Evolutionary conservation across 495 filamentous ascomycete species (phyloP).

Genomic region (Delitschia confertaspora): DNA sequence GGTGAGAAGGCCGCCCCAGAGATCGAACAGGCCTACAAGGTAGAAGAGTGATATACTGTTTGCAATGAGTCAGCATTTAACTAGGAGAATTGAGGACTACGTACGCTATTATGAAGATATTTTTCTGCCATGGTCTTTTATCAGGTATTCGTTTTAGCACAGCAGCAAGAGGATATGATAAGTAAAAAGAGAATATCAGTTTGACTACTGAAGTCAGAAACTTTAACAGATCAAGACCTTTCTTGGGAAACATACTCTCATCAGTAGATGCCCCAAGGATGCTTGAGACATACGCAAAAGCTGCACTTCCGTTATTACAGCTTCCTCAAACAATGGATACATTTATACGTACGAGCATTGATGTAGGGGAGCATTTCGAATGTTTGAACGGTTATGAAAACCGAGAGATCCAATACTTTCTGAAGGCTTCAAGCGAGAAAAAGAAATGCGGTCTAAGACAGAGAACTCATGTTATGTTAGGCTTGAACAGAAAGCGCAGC

Average conservation of each 20-base stretch:
- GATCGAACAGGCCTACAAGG: slow-evolving; percentile 85
- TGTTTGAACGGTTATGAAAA: not conserved
- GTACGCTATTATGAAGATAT: slow-evolving; percentile 73
- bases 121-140: slow-evolving; percentile 73
- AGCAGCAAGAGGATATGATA: slow-evolving; percentile 87
- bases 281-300: slow-evolving; percentile 58
- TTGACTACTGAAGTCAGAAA: slow-evolving; percentile 56
- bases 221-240: slow-evolving; percentile 8
- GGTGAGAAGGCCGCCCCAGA: slow-evolving; percentile 80
- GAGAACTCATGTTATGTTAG: no score
- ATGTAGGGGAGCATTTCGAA: slow-evolving; percentile 75
- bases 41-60: slow-evolving; percentile 72
- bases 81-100: slow-evolving; percentile 14
- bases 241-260: slow-evolving; percentile 55
- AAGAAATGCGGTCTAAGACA: not conserved
- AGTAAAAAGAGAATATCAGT: slow-evolving; percentile 78
- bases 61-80: slow-evolving; percentile 1
- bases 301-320: slow-evolving; percentile 37
- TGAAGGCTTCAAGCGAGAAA: not conserved
- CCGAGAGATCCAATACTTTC: not conserved
- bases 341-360: slow-evolving; percentile 54
- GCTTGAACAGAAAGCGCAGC: no score
- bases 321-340: not conserved
- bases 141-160: slow-evolving; percentile 89
- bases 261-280: slow-evolving; percentile 70